Conservation (phyloP, 306 rosid genomes). For the Crataegus laevigata region DNA sequence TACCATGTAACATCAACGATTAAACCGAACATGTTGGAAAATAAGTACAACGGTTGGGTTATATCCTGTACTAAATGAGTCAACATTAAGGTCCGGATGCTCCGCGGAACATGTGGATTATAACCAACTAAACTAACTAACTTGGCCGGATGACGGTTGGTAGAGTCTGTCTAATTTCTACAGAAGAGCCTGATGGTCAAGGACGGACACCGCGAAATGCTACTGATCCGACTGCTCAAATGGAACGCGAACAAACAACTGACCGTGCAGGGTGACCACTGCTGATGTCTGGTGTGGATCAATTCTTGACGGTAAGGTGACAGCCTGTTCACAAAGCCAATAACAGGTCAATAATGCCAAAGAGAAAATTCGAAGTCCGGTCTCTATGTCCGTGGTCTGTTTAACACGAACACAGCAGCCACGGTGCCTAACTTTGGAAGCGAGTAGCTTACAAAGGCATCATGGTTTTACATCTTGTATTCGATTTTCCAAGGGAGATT, state of each 20-base stretch:
- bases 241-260: constrained; percentile 91
- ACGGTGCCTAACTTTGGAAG: neutral
- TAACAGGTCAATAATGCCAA: no score
- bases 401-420: neutral
- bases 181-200: neutral
- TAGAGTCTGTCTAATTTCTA: neutral
- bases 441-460: no score
- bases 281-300: constrained; percentile 98
- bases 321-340: constrained; percentile 46
- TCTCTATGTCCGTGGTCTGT: neutral
- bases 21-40: neutral
- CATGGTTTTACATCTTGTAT: no score
- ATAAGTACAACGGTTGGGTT: constrained; percentile 1
- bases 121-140: neutral
- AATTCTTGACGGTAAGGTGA: constrained; percentile 79
- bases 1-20: neutral
- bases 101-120: neutral
- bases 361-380: neutral
- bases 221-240: constrained; percentile 69
- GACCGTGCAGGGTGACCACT: constrained; percentile 95
- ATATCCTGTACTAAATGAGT: neutral
- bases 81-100: neutral
- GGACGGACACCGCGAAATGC: neutral
- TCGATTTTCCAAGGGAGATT: no score
- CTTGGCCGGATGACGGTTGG: neutral